Evolutionary conservation across 305 asterid genomes (phyloP), one percentile per base, ranked within the genome.

Genomic region (Solanum hybrid): DNA sequence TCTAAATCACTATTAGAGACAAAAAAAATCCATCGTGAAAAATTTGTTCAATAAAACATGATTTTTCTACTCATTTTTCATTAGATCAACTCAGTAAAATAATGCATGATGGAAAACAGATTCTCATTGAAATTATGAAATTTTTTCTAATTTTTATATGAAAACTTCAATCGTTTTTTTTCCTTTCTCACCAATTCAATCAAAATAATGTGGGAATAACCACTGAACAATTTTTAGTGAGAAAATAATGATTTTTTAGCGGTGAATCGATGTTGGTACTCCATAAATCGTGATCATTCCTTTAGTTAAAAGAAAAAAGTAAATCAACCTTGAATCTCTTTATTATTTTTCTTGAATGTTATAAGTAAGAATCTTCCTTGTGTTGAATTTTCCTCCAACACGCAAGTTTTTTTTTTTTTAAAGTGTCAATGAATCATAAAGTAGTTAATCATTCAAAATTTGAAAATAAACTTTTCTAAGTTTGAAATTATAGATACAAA

Each of bases 41-140:
- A 22, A 0, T 0, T 66, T 66, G 0, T 60, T 0, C 0, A 2
- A 3, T 60, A 17, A 6, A 17, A 3, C 11, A 56, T 3, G 11
- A 17, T 19, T 60, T 60, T 60, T 7, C 7, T 3, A 17, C 10
- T 19, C 11, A 60, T 3, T 60, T 60, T 19, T 19, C 10, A 60
- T 7, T 19, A 9, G 19, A 17, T 17, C 9, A 51, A 6, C n/a
- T 51, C 4, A 51, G 0, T 51, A 6, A 19, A 8, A 60, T 19
- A 66, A 66, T 66, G 6, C 7, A 66, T 22, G 2, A 5, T 66
- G 3, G 1, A 19, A n/a, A 64, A n/a, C 0, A n/a, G 0, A n/a
- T 66, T 66, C 1, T n/a, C 73, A 66, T 2, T n/a, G 3, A 66
- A 9, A 66, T n/a, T 9, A 10, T n/a, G 1, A n/a, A n/a, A n/a